A percentile compares a stretch with the other conserved stretches of the same genome.
phyloP scores from a whole-genome alignment of 1,284 basidiomycete species.

The Pseudozyma sp. region DNA sequence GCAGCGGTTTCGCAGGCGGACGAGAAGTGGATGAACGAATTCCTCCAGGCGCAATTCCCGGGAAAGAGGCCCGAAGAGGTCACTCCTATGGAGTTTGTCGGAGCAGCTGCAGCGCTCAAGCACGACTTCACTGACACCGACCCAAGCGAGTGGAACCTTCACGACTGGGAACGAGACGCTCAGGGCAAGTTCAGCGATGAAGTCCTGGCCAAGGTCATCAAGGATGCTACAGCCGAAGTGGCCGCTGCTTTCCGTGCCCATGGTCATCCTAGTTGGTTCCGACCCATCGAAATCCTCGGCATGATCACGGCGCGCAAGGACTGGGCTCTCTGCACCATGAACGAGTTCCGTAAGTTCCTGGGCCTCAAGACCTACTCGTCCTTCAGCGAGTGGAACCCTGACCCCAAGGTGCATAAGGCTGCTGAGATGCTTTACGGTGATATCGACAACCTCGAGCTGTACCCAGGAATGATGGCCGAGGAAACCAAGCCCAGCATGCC shows the following conservation, averaged over 20 bases:
- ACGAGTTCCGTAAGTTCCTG: slow-evolving; percentile 78
- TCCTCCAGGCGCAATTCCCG: slow-evolving; percentile 39
- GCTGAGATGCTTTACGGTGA: slow-evolving; percentile 75
- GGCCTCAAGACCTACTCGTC: slow-evolving; percentile 51
- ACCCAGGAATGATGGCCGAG: slow-evolving; percentile 74
- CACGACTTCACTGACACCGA: slow-evolving; percentile 16
- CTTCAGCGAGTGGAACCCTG: slow-evolving; percentile 83
- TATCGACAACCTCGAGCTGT: slow-evolving; percentile 84
- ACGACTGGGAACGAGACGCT: slow-evolving; percentile 75
- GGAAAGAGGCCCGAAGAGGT: slow-evolving; percentile 70
- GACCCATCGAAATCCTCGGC: slow-evolving; percentile 83
- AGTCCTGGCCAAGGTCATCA: slow-evolving; percentile 74
- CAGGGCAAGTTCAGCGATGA: slow-evolving; percentile 78
- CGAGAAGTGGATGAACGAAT: slow-evolving; percentile 57
- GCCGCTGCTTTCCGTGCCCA: slow-evolving; percentile 83
- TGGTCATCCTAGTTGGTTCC: slow-evolving; percentile 80
- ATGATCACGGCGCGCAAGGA: slow-evolving; percentile 77
- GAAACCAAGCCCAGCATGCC: slow-evolving; percentile 80
- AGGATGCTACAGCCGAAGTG: slow-evolving; percentile 72
- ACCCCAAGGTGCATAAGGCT: slow-evolving; percentile 78
- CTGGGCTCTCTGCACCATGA: slow-evolving; percentile 87
- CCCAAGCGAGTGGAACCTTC: slow-evolving; percentile 75
- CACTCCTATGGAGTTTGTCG: slow-evolving; percentile 76
- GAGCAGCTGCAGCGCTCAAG: slow-evolving; percentile 64
- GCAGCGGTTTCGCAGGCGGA: slow-evolving; percentile 54